Base-by-base conservation (phyloP, 345 rosid genomes). In the Isatis tinctoria region DNA sequence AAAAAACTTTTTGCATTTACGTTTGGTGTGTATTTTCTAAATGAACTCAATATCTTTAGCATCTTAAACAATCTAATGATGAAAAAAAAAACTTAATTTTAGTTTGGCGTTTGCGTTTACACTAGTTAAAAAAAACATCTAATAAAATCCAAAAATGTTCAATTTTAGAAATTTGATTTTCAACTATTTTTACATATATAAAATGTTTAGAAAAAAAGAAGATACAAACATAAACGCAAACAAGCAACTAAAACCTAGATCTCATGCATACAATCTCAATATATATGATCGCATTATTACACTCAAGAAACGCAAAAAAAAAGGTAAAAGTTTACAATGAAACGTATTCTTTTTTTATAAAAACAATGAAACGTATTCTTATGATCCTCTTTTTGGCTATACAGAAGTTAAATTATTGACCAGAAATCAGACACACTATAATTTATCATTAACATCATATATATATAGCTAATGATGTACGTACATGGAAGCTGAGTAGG, bases 401-500 rank as follows among this genome's bases (percentile, higher is more conserved):
- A 18, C 6, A 12, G 7, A 65, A 65, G 41, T 43, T 27, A 27
- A 35, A 35, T 9, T 6, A 47, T 60, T 33, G 5, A 35, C 12
- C 4, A 52, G 40, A n/a, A n/a, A n/a, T n/a, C n/a, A 32, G 12
- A 62, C 2, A 49, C 4, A 35, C 1, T 6, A 59, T n/a, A 3
- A 52, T n/a, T n/a, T n/a, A n/a, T 73, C 51, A 27, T 71, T 56
- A 36, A 32, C 47, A 47, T 44, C 18, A 60, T 37, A 14, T 1
- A 26, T 10, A 72, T 37, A 60, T 60, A n/a, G n/a, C 40, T 62
- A 52, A 5, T 52, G 26, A 14, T 32, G 45, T 44, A 65, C 72
- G 24, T 74, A 74, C 78, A 26, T 57, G 73, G 73, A 74, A 74
- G 78, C 43, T 74, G 67, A 27, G 73, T 32, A 67, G 76, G 69